phyloP scores from a whole-genome alignment of 257 asterid species.

The Plantago ovata region DNA sequence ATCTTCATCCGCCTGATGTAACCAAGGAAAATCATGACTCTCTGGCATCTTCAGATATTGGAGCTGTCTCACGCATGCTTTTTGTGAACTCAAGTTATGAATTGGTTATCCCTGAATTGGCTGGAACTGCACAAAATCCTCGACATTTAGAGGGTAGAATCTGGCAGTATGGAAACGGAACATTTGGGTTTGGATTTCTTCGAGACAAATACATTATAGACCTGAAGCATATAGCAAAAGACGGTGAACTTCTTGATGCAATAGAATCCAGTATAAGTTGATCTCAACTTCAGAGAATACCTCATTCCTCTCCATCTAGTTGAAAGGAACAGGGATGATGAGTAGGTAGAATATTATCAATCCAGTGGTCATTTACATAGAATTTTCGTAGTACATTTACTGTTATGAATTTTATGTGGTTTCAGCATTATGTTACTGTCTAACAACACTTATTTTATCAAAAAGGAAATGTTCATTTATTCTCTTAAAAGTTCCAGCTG shows the following conservation, averaged over 20 bases:
- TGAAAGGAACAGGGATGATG: not conserved
- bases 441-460: not conserved
- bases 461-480: not conserved
- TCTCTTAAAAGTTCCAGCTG: not conserved
- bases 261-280: conserved; percentile 29
- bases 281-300: conserved; percentile 11
- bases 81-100: conserved; percentile 68
- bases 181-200: conserved; percentile 81
- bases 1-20: conserved; percentile 50
- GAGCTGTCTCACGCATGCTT: conserved; percentile 53
- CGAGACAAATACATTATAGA: conserved; percentile 54
- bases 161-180: conserved; percentile 71
- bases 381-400: too few relatives aligned
- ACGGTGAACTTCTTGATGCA: conserved; percentile 51
- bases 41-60: conserved; percentile 25
- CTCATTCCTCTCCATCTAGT: not conserved
- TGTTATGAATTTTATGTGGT: not conserved
- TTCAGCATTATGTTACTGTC: conserved; percentile 8
- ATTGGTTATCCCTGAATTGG: conserved; percentile 64
- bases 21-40: conserved; percentile 27
- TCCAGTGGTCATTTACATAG: too few relatives aligned
- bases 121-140: conserved; percentile 41
- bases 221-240: conserved; percentile 54
- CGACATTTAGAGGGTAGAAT: conserved; percentile 69
- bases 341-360: conserved; percentile 4